Conservation (phyloP, 2,329 filamentous ascomycete species). For the Aspergillus tubingensis region DNA sequence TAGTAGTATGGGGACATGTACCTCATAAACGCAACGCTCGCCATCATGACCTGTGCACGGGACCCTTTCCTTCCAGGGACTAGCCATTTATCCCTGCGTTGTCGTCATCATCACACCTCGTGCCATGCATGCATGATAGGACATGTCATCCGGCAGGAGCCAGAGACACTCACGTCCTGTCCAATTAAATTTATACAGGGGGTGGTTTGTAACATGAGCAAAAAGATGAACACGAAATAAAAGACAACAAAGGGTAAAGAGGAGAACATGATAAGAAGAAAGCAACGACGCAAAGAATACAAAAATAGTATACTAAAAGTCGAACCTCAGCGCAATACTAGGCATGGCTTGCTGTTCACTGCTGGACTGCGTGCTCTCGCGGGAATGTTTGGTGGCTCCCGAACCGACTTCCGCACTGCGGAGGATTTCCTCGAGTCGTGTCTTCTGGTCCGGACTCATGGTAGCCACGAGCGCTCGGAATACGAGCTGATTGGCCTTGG, state of each 20-base stretch:
- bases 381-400: slow-evolving; percentile 37
- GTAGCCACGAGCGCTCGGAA: slow-evolving; percentile 75
- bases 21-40: slow-evolving; percentile 1
- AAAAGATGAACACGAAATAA: not conserved
- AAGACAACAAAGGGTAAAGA: not conserved
- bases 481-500: slow-evolving; percentile 68
- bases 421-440: slow-evolving; percentile 79
- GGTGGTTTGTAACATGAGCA: not conserved
- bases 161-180: not conserved
- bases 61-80: not conserved
- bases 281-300: not conserved
- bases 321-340: slow-evolving; percentile 91
- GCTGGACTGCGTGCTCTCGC: slow-evolving; percentile 48
- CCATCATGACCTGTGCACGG: slow-evolving; percentile 3
- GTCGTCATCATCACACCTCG: slow-evolving; percentile 6
- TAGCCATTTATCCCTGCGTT: not conserved
- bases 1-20: slow-evolving; percentile 2
- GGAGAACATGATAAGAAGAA: not conserved
- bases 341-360: slow-evolving; percentile 62
- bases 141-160: not conserved
- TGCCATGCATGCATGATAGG: slow-evolving; percentile 9
- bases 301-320: slow-evolving; percentile 62
- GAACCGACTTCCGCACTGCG: slow-evolving; percentile 57
- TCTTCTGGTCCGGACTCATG: slow-evolving; percentile 70
- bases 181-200: not conserved